Conservation (phyloP, 495 filamentous ascomycete genomes). For the Neurospora sp. region DNA sequence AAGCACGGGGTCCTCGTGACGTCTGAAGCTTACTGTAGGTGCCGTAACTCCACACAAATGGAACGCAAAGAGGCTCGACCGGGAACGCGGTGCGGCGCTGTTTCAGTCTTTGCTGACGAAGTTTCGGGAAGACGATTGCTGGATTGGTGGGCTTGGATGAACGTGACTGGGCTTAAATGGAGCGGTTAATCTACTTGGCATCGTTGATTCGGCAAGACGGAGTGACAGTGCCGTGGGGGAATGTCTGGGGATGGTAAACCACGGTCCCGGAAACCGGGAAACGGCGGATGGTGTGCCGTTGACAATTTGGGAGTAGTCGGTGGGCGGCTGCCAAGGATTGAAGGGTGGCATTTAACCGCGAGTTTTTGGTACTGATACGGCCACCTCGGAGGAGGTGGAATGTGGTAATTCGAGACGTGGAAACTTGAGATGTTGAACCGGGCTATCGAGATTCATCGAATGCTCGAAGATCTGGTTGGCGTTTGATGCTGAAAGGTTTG, state of each 20-base stretch:
- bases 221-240: constrained; percentile 9
- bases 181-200: constrained; percentile 5
- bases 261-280: constrained; percentile 11
- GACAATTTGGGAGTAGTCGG: neutral
- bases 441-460: neutral
- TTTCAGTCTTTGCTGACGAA: constrained; percentile 7
- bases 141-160: neutral
- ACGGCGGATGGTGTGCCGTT: constrained; percentile 12
- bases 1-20: neutral
- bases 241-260: neutral
- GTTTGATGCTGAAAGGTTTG: neutral
- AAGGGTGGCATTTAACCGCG: neutral
- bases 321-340: neutral
- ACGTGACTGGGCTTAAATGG: neutral
- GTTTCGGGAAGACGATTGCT: constrained; percentile 4
- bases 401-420: neutral
- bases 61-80: neutral
- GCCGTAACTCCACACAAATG: neutral
- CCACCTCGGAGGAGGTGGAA: neutral
- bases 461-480: neutral
- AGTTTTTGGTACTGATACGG: neutral
- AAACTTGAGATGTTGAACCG: neutral
- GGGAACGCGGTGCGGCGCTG: constrained; percentile 11
- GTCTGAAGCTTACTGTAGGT: constrained; percentile 1
- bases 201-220: constrained; percentile 10